Percentiles rank a stretch among this genome's conserved stretches.
phyloP scores from a whole-genome alignment of 371 early-diverging fungal genomes.

The Sporodiniella umbellata region DNA sequence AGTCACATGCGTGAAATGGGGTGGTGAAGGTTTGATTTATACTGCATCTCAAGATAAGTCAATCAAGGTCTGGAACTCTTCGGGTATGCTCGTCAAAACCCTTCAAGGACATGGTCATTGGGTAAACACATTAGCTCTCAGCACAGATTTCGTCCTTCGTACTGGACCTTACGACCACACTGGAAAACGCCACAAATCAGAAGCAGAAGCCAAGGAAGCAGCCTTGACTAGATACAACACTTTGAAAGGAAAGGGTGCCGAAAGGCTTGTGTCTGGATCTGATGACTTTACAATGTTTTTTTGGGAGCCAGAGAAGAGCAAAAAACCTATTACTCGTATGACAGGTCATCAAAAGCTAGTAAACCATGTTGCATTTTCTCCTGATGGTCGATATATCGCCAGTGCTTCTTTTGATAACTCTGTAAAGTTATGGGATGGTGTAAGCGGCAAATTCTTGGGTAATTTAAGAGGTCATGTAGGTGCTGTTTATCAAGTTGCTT shows the following conservation, averaged over 20 bases:
- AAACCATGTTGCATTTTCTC: constrained; percentile 91
- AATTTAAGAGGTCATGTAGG: constrained; percentile 93
- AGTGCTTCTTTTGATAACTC: constrained; percentile 98
- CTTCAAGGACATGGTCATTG: constrained; percentile 91
- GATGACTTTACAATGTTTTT: constrained; percentile 97
- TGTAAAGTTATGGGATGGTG: constrained; percentile 96
- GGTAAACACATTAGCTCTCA: constrained; percentile 88
- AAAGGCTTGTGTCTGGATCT: constrained; percentile 89
- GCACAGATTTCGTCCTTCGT: constrained; percentile 86
- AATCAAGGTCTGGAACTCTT: constrained; percentile 91
- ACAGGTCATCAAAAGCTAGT: constrained; percentile 94
- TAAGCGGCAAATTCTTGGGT: constrained; percentile 89
- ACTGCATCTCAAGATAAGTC: constrained; percentile 90
- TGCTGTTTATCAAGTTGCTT: constrained; percentile 92
- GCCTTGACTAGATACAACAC: constrained; percentile 81
- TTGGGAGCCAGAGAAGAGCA: constrained; percentile 85
- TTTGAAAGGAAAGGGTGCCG: constrained; percentile 65
- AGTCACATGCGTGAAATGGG: constrained; percentile 93
- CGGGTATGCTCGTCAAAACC: constrained; percentile 82
- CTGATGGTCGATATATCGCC: constrained; percentile 90
- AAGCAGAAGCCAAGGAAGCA: constrained; percentile 70
- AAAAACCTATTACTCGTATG: constrained; percentile 87
- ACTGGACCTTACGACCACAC: constrained; percentile 92
- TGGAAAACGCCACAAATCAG: constrained; percentile 51
- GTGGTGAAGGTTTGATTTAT: constrained; percentile 92